A percentile compares a stretch with the other conserved stretches of the same genome.
Conservation (phyloP, 371 early-diverging fungal species). For the Mucor circinelloides region DNA sequence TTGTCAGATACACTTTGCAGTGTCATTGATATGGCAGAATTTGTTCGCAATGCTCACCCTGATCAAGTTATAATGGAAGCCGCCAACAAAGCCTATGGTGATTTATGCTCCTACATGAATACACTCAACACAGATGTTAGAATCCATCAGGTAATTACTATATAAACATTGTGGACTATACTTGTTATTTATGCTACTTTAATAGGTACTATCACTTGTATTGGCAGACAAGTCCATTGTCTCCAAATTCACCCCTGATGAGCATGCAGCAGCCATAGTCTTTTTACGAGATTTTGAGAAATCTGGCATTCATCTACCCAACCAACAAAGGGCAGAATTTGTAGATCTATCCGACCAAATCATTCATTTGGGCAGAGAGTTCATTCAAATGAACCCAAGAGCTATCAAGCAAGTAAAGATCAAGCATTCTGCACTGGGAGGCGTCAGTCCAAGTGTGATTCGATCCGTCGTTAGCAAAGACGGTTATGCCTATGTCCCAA, state of each 20-base stretch:
- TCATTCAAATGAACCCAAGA: slow-evolving; percentile 61
- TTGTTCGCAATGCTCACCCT: slow-evolving; percentile 91
- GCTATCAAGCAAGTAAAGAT: slow-evolving; percentile 33
- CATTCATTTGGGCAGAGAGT: slow-evolving; percentile 75
- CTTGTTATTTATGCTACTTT: background rate
- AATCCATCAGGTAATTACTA: slow-evolving; percentile 68
- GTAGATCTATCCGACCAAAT: slow-evolving; percentile 84
- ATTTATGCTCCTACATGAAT: slow-evolving; percentile 86
- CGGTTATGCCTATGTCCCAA: slow-evolving; percentile 49
- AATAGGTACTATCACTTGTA: slow-evolving; percentile 66
- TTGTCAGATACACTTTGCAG: slow-evolving; percentile 90
- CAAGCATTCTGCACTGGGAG: slow-evolving; percentile 20
- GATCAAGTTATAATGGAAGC: slow-evolving; percentile 67
- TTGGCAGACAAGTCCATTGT: slow-evolving; percentile 62
- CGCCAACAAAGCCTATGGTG: slow-evolving; percentile 79
- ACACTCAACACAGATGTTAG: slow-evolving; percentile 88
- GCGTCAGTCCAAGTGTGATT: slow-evolving; percentile 22
- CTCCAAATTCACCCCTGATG: slow-evolving; percentile 62
- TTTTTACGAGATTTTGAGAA: slow-evolving; percentile 93
- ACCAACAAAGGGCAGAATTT: slow-evolving; percentile 67
- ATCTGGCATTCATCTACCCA: slow-evolving; percentile 88
- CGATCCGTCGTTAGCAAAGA: slow-evolving; percentile 23
- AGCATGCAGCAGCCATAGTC: slow-evolving; percentile 78
- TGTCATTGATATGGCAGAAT: slow-evolving; percentile 91
- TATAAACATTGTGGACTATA: background rate